Evolutionary conservation across 164 flowering plant genomes (phyloP).

Genomic region (Akebia trifoliata): DNA sequence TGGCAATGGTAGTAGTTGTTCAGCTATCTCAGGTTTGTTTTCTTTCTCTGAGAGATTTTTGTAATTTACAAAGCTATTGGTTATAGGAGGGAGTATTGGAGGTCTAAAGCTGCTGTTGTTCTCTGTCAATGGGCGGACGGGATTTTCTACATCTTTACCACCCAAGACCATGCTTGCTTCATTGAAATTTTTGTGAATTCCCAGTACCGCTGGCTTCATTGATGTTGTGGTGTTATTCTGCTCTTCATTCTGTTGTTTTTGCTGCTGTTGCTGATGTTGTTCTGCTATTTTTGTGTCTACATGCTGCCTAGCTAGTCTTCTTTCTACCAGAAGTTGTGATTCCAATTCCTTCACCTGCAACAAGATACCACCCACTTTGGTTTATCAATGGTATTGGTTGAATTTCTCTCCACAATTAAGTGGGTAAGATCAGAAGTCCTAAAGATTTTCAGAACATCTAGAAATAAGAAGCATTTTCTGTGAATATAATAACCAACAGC

Average conservation of each 20-base stretch:
- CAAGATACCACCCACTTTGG: neutral
- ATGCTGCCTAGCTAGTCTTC: conserved; percentile 85
- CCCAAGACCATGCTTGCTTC: conserved; percentile 23
- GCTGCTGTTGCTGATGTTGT: conserved; percentile 45
- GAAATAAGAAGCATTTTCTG: too few relatives aligned
- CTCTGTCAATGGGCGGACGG: conserved; percentile 35
- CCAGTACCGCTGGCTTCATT: conserved; percentile 44
- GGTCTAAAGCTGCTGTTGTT: conserved; percentile 35
- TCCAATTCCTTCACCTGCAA: conserved; percentile 89
- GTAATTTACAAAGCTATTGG: conserved; percentile 26
- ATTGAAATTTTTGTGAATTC: conserved; percentile 28
- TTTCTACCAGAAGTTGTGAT: conserved; percentile 74
- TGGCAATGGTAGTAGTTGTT: conserved; percentile 26
- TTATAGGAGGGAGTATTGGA: conserved; percentile 21
- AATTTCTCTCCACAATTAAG: neutral
- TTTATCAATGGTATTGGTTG: neutral
- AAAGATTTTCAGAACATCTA: too few relatives aligned
- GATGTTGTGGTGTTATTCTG: conserved; percentile 33
- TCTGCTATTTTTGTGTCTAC: conserved; percentile 81
- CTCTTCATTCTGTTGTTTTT: conserved; percentile 35
- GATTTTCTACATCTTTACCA: conserved; percentile 30
- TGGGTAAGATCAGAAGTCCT: neutral
- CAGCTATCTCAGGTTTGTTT: conserved; percentile 56
- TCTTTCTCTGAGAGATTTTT: conserved; percentile 60
- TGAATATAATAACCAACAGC: too few relatives aligned